A percentile compares a stretch with the other conserved stretches of the same genome.
Evolutionary conservation across 306 rosid genomes (phyloP).

Genomic region (Argentina anserina): DNA sequence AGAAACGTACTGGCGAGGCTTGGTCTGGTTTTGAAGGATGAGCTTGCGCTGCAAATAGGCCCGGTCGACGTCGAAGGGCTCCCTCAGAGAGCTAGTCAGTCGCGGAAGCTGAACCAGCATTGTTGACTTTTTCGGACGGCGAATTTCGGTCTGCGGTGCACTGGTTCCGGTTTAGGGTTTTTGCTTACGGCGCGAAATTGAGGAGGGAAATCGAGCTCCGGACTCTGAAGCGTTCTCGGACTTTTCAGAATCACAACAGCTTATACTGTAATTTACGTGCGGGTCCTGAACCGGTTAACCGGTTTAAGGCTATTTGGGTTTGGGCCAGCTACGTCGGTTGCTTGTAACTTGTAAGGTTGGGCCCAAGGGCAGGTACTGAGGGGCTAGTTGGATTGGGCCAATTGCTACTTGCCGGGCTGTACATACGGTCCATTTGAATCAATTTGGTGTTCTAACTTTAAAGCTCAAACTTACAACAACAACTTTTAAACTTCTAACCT

Average conservation of each 20-base stretch:
- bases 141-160: no score
- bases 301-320: not conserved
- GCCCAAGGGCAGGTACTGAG: no score
- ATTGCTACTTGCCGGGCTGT: no score
- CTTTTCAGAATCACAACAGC: not conserved
- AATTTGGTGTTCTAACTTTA: no score
- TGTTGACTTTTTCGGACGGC: not conserved
- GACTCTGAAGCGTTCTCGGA: not conserved
- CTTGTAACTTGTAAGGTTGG: no score
- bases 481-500: no score
- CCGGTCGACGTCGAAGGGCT: conserved; percentile 48
- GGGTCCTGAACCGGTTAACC: not conserved
- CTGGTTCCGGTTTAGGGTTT: not conserved
- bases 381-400: no score
- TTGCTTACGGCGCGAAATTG: not conserved
- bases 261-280: not conserved
- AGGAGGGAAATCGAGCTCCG: not conserved
- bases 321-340: not conserved
- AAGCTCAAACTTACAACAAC: no score
- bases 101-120: conserved; percentile 56
- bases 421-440: no score
- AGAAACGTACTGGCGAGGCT: conserved; percentile 30
- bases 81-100: conserved; percentile 43
- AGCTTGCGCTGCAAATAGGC: conserved; percentile 55
- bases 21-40: conserved; percentile 35